These are phyloP conservation scores for Raphanus raphanistrum DNA, from an alignment of 345 rosid genomes.

Conservation along the genomic window DNA sequence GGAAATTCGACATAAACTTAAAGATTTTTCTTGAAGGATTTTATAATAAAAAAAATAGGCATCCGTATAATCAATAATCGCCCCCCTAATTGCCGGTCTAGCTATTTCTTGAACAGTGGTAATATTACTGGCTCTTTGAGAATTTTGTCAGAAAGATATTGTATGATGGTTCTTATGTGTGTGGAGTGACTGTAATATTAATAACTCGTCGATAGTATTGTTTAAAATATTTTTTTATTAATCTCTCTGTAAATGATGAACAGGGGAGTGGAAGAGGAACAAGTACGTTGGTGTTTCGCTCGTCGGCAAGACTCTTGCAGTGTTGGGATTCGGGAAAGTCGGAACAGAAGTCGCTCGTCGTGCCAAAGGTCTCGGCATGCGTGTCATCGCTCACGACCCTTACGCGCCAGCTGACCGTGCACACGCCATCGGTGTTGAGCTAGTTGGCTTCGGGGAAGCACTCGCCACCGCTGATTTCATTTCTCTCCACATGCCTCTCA, in stretches of 20 bases:
- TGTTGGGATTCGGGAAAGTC: slow-evolving; percentile 88
- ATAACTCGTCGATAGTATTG: not conserved
- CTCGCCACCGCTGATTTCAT: slow-evolving; percentile 77
- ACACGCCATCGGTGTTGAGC: slow-evolving; percentile 75
- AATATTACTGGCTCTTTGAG: not conserved
- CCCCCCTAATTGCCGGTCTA: not conserved
- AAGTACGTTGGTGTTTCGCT: slow-evolving; percentile 88
- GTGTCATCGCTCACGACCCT: slow-evolving; percentile 84
- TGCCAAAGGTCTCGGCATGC: slow-evolving; percentile 93
- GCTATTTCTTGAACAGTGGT: not conserved
- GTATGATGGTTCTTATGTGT: not conserved
- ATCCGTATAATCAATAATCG: not conserved
- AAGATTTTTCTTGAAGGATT: not conserved
- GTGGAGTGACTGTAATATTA: not conserved
- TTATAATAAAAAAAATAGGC: too few relatives aligned
- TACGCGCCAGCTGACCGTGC: slow-evolving; percentile 92
- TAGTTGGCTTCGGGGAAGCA: slow-evolving; percentile 81
- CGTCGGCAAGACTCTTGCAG: slow-evolving; percentile 79
- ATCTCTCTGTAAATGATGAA: slow-evolving; percentile 9
- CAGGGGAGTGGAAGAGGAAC: slow-evolving; percentile 84
- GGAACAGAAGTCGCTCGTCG: slow-evolving; percentile 90
- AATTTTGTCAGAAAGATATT: not conserved
- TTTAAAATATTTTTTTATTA: not conserved
- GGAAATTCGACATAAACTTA: too few relatives aligned
- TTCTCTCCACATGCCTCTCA: slow-evolving; percentile 88